phyloP scores from a whole-genome alignment of 257 asterid species.

The Nicotiana paniculata region DNA sequence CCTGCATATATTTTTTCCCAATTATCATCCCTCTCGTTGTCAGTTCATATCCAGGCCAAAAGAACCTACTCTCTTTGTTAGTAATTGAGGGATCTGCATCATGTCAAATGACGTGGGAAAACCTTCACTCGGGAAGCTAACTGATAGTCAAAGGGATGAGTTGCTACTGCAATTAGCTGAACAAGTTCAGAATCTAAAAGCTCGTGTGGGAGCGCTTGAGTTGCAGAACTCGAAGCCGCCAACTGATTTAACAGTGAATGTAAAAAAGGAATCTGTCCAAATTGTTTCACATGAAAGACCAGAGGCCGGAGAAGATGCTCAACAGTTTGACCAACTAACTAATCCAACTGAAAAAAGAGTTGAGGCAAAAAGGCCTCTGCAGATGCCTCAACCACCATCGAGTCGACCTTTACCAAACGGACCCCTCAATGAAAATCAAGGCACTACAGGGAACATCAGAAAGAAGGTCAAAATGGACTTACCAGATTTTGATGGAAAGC shows the following conservation, averaged over 20 bases:
- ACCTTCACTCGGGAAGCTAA: neutral
- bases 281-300: neutral
- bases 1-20: neutral
- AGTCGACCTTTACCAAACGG: neutral
- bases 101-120: neutral
- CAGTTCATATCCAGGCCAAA: neutral
- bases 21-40: neutral
- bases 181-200: neutral
- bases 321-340: neutral
- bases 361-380: neutral
- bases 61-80: neutral
- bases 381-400: conserved; percentile 1
- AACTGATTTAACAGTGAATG: neutral
- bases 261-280: neutral
- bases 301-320: neutral
- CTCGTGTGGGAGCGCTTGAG: conserved; percentile 1
- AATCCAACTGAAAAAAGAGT: neutral
- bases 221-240: neutral
- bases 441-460: neutral
- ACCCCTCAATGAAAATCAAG: neutral
- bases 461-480: neutral
- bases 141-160: neutral
- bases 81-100: neutral
- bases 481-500: conserved; percentile 5
- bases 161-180: conserved; percentile 3